Percentiles rank a stretch among this genome's conserved stretches.
Evolutionary conservation across 2,329 filamentous ascomycete genomes (phyloP).

Genomic region (Escovopsis sp.): DNA sequence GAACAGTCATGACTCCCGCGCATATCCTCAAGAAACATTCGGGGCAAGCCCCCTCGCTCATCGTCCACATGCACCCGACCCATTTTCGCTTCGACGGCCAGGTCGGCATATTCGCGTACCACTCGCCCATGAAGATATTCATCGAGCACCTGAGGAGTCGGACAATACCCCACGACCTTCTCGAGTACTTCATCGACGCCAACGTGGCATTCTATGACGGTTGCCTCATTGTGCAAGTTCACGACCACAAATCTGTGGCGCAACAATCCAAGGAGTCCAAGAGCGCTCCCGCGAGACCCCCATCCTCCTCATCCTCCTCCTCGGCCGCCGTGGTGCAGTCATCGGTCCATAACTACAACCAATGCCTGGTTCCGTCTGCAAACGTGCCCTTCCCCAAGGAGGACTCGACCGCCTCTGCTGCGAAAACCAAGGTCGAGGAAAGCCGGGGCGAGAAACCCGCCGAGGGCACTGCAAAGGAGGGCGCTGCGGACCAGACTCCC

Average conservation of each 20-base stretch:
- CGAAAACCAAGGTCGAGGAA: constrained; percentile 21
- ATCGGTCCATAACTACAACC: constrained; percentile 86
- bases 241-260: constrained; percentile 63
- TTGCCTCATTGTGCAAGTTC: constrained; percentile 86
- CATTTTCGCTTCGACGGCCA: constrained; percentile 91
- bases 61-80: constrained; percentile 70
- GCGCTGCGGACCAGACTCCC: constrained; percentile 37
- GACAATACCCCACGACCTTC: constrained; percentile 78
- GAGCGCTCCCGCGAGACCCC: no score
- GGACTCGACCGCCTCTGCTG: constrained; percentile 23
- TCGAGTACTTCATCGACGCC: constrained; percentile 58
- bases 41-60: constrained; percentile 63
- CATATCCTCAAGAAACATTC: constrained; percentile 76
- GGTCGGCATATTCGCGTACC: constrained; percentile 82
- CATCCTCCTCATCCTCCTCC: constrained; percentile 31
- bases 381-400: constrained; percentile 61
- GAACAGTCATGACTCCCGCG: constrained; percentile 52
- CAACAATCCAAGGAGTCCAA: constrained; percentile 43
- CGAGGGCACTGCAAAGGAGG: constrained; percentile 41
- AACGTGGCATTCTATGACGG: constrained; percentile 82
- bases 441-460: constrained; percentile 12
- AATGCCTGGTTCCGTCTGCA: constrained; percentile 78
- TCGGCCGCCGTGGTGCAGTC: constrained; percentile 53
- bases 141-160: constrained; percentile 62
- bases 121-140: constrained; percentile 74